Percentiles rank a stretch among this genome's conserved stretches.
Conservation (phyloP, 495 filamentous ascomycete genomes). For the Tuber indicum region DNA sequence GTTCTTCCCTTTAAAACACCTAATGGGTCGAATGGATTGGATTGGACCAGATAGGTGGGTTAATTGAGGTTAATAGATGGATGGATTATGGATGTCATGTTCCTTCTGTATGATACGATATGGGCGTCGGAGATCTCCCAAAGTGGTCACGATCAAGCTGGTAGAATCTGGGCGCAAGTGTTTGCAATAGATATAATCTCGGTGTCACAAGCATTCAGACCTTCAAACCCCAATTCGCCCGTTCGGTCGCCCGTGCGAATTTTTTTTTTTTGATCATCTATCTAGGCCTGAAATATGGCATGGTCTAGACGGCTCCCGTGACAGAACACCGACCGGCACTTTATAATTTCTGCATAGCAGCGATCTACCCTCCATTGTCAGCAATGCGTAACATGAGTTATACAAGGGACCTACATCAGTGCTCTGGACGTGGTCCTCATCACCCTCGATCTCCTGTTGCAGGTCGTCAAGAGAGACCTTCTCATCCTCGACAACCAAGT, state of each 20-base stretch:
- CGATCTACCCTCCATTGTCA: conserved; percentile 43
- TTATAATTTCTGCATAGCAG: conserved; percentile 90
- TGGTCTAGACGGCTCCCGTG: background rate
- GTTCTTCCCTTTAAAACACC: background rate
- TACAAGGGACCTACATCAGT: conserved; percentile 59
- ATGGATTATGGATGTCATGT: background rate
- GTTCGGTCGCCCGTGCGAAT: background rate
- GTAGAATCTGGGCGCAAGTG: background rate
- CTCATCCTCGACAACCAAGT: conserved; percentile 92
- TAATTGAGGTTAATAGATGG: background rate
- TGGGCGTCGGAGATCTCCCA: background rate
- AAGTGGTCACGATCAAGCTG: background rate
- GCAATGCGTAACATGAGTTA: conserved; percentile 12
- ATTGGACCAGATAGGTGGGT: background rate
- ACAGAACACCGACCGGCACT: conserved; percentile 20
- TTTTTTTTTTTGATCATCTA: conserved; percentile 11
- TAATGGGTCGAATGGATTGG: background rate
- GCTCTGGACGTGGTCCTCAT: conserved; percentile 97
- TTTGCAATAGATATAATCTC: background rate
- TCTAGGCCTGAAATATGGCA: conserved; percentile 10
- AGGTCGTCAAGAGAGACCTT: conserved; percentile 86
- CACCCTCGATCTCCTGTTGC: conserved; percentile 74
- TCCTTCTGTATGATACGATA: background rate
- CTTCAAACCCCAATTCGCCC: background rate
- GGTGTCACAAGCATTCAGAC: background rate